Evolutionary conservation across 1,284 basidiomycete species (phyloP), one percentile per base, ranked within the genome.

Genomic region (Boletus sp.): DNA sequence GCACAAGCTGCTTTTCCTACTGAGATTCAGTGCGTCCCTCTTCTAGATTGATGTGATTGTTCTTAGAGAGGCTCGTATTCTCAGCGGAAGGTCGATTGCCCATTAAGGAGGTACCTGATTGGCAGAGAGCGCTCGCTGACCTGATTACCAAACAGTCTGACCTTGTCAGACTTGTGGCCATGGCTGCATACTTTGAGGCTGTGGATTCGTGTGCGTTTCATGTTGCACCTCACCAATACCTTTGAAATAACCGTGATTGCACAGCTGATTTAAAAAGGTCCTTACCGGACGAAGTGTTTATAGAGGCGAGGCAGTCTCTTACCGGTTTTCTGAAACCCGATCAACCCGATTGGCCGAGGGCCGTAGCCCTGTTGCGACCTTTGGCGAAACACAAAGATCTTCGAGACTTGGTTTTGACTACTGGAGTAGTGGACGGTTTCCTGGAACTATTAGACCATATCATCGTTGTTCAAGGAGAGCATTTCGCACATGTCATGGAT

Each of bases 321-420:
- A 32, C 29, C 16, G 13, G n/a, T 13, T 40, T 47, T 23, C 47
- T 49, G 13, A 40, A 39, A 20, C 36, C 37, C 1, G 44, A 49
- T 47, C 48, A 49, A n/a, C 48, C 48, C 9, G 48, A 49, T 23
- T 49, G 48, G 48, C 44, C 36, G 3, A 47, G 48, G 32, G 48
- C 44, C 8, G 44, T 49, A n/a, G 48, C 48, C 17, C 48, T 49
- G 35, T 13, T 49, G 26, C 48, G 44, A 17, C 48, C 48, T 9
- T 25, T 49, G 19, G 48, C 48, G 5, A 49, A 49, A 40, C 44
- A 47, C 16, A n/a, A n/a, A 13, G 23, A 39, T 40, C 43, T 47
- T 39, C 48, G 44, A 3, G 16, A 34, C 6, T 19, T 30, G 4
- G 22, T 49, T 29, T 34, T 49, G 37, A 49, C 44, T n/a, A 10